Evolutionary conservation across 2,329 filamentous ascomycete species (phyloP), one percentile per base, ranked within the genome.

Genomic region (Sclerotinia glacialis): DNA sequence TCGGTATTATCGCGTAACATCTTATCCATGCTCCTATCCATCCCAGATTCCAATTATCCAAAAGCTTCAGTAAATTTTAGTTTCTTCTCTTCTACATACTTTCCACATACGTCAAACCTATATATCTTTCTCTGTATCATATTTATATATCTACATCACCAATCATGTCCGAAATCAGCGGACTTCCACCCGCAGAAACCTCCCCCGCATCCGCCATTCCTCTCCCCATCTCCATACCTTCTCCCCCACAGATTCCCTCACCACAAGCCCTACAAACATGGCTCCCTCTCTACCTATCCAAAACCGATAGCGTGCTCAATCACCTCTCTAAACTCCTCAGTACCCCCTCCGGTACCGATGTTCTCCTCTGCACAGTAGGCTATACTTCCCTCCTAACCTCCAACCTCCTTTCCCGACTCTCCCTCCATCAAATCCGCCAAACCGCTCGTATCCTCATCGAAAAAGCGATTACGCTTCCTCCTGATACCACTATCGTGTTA

Each of bases 261-360:
- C 28, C 69, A 12, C 40, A 70, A 50, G 71, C 70, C 3, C 69
- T 76, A 11, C 69, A 64, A 26, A 53, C 66, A 62, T 77, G 75
- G 75, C 69, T 73, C 6, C 75, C 74, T 1, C 64, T 77, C 50
- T 78, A 76, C 69, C 70, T 77, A 53, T 64, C 66, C 26, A 74
- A 74, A 67, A 74, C 73, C 34, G 74, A 77, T 61, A 58, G 47
- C 12, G 70, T 66, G 75, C 77, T 88, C 69, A 75, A 80, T 34
- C 83, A 83, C 76, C 80, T 88, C 59, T 79, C 83, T 74, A 86
- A 86, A 71, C 85, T 90, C 75, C 81, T 92, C 72, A 83, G 86
- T 70, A 89, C 88, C 12, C 86, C 89, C 54, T 78, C 83, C 46
- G 89, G 90, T 74, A 86, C 89, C 76, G 90, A 93, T 78, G 84